Conservation (phyloP, 1,139 yeast genomes). For the Geotrichum restrictum region DNA sequence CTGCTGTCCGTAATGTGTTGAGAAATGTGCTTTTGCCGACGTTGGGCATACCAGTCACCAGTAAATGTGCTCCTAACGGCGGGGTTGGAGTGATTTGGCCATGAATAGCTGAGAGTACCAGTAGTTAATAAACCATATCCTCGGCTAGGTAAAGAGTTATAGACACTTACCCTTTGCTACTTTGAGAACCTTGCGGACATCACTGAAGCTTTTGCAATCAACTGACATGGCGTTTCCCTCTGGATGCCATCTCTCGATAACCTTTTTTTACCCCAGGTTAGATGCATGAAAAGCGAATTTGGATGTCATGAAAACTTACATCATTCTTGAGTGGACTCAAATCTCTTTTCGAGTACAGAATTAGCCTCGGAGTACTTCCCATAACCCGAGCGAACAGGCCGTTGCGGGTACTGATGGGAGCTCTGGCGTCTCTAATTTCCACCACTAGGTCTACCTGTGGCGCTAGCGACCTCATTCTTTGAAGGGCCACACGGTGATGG, state of each 20-base stretch:
- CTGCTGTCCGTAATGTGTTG: slow-evolving; percentile 64
- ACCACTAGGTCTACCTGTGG: slow-evolving; percentile 78
- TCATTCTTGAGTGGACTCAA: slow-evolving; percentile 30
- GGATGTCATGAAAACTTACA: slow-evolving; percentile 1
- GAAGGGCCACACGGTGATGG: slow-evolving; percentile 80
- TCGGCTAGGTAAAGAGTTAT: neutral
- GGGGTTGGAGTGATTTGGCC: slow-evolving; percentile 49
- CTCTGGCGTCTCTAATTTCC: slow-evolving; percentile 83
- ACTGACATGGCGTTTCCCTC: slow-evolving; percentile 54
- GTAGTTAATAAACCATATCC: neutral
- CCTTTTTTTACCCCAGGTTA: neutral
- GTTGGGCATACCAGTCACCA: slow-evolving; percentile 94
- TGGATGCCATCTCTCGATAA: slow-evolving; percentile 54
- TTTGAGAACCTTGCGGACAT: slow-evolving; percentile 51
- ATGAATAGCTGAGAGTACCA: slow-evolving; percentile 23
- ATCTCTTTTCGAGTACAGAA: slow-evolving; percentile 70
- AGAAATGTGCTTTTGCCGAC: slow-evolving; percentile 95
- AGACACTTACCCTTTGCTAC: slow-evolving; percentile 38
- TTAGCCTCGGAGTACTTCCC: slow-evolving; percentile 53
- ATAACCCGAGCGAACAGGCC: slow-evolving; percentile 69
- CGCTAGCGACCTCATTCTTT: slow-evolving; percentile 62
- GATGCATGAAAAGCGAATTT: slow-evolving; percentile 11
- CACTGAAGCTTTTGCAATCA: slow-evolving; percentile 54
- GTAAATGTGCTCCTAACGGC: slow-evolving; percentile 72
- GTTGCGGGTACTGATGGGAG: slow-evolving; percentile 82